Evolutionary conservation across 805 yeast genomes (phyloP), one percentile per base, ranked within the genome.

Genomic region (Teunomyces aglyptinius): DNA sequence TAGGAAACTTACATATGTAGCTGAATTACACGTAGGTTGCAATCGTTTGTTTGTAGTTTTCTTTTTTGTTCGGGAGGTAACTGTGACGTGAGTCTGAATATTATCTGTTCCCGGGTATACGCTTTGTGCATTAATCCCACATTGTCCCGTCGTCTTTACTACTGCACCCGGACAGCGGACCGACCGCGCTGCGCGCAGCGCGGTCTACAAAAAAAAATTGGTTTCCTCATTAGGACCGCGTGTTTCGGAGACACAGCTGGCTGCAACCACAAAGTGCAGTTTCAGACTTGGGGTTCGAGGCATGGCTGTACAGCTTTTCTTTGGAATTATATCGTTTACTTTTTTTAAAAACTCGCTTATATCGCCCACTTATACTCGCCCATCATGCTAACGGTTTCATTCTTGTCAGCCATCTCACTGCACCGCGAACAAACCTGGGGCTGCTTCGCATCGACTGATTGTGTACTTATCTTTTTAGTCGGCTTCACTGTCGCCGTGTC

Each of bases 301-400:
- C 20, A 16, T 33, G 5, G 16, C 4, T 16, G 12, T 16, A 33
- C 20, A 18, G 38, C 13, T 15, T 18, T 33, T 33, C n/a, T 33
- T 33, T 18, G 12, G 22, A 11, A 11, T 13, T 31, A 10, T 15
- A 31, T 31, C 33, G 33, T 13, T 31, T 15, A 15, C 33, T 31
- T 31, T 31, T 13, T 31, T 31, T 13, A 31, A 5, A 31, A 29
- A n/a, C 11, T 20, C 20, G 19, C 38, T 42, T 54, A 60, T 33
- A 60, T 50, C 18, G 52, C 52, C 67, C 68, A 64, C 44, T 59
- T 55, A 45, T 61, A 63, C 45, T 63, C 67, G 6, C 69, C 68
- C 64, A 63, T 60, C 34, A 64, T 54, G 44, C 57, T 60, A 4
- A 61, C 48, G 8, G 60, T 58, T 38, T 57, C 50, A 18, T 29